These are phyloP conservation scores for Nicotiana benthamiana DNA, from an alignment of 257 asterid species.

Conservation along the genomic window DNA sequence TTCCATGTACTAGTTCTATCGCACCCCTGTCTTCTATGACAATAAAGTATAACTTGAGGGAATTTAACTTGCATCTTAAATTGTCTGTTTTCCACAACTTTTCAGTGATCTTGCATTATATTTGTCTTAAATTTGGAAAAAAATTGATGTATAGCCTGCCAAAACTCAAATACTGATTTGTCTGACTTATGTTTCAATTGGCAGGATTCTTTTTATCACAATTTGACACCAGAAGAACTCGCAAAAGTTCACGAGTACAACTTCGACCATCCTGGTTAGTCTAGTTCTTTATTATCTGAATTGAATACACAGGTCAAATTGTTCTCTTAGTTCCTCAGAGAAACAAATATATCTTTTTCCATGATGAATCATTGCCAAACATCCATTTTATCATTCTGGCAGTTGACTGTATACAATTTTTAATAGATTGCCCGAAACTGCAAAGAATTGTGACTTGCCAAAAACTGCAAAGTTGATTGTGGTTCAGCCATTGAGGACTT, in stretches of 20 bases:
- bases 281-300: not conserved
- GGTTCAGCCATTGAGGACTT: not conserved
- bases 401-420: not conserved
- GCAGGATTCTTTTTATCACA: slow-evolving; percentile 95
- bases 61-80: not conserved
- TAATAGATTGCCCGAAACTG: not conserved
- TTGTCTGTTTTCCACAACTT: not conserved
- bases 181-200: slow-evolving; percentile 9
- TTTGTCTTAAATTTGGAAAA: not conserved
- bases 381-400: not conserved
- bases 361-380: not conserved
- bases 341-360: not conserved
- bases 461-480: not conserved
- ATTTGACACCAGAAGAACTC: slow-evolving; percentile 75
- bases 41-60: not conserved
- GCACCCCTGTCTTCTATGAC: not conserved
- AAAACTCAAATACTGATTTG: not conserved
- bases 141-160: not conserved
- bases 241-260: slow-evolving; percentile 89
- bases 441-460: not conserved
- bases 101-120: not conserved
- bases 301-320: not conserved
- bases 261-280: slow-evolving; percentile 98
- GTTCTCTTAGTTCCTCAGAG: not conserved
- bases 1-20: not conserved